Conservation (phyloP, 257 asterid species). For the Avicennia marina region DNA sequence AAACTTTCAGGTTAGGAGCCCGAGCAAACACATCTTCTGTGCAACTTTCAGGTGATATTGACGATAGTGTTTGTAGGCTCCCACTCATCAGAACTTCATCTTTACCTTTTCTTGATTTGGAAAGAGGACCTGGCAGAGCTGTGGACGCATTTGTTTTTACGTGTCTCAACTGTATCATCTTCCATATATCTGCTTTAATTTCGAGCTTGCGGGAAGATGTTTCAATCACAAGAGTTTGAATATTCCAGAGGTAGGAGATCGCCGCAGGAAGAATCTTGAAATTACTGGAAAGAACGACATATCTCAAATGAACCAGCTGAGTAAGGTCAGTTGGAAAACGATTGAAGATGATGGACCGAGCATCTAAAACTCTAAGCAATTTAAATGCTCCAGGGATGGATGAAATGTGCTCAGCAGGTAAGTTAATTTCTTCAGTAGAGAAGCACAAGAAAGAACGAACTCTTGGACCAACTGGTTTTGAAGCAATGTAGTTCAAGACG, state of each 20-base stretch:
- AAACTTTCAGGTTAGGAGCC: conserved; percentile 36
- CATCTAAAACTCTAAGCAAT: conserved; percentile 51
- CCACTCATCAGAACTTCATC: conserved; percentile 22
- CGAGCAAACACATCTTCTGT: conserved; percentile 38
- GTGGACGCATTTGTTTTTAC: conserved; percentile 42
- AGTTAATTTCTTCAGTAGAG: conserved; percentile 25
- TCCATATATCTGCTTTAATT: conserved; percentile 47
- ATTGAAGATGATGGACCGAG: conserved; percentile 31
- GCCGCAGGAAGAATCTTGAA: conserved; percentile 33
- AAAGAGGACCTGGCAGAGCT: conserved; percentile 25
- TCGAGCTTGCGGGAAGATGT: conserved; percentile 40
- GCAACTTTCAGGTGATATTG: conserved; percentile 63
- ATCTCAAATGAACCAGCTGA: conserved; percentile 49
- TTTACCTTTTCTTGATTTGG: conserved; percentile 31
- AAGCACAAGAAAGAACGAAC: conserved; percentile 57
- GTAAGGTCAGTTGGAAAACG: conserved; percentile 38
- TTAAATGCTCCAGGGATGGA: conserved; percentile 43
- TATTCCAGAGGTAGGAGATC: conserved; percentile 46
- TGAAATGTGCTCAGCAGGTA: conserved; percentile 32
- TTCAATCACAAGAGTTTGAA: conserved; percentile 42
- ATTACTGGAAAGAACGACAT: conserved; percentile 35
- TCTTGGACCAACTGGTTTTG: conserved; percentile 37
- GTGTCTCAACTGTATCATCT: conserved; percentile 52
- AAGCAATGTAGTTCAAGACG: conserved; percentile 28
- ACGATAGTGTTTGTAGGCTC: conserved; percentile 51